These are phyloP conservation scores for Lichtheimia corymbifera DNA, from an alignment of 371 early-diverging fungal genomes.

Conservation along the genomic window DNA sequence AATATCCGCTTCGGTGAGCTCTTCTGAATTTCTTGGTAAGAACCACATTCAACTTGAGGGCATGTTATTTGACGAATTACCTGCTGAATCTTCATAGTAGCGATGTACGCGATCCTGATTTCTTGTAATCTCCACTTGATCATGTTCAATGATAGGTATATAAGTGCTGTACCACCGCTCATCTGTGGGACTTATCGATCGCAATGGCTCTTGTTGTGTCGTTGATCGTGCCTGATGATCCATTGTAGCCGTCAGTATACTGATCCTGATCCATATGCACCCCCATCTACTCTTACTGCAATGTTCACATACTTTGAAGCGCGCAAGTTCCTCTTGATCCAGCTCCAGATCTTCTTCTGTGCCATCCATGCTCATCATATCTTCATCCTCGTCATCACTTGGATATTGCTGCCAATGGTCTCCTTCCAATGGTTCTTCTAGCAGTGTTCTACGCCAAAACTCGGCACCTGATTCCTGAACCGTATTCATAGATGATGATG, in stretches of 20 bases:
- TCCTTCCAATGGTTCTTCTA: constrained; percentile 34
- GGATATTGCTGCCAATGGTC: constrained; percentile 37
- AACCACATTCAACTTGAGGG: no score
- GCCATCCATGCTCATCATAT: constrained; percentile 11
- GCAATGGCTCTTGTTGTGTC: background rate
- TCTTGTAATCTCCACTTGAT: background rate
- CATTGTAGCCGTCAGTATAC: no score
- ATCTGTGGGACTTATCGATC: background rate
- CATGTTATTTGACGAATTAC: no score
- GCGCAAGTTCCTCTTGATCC: constrained; percentile 14
- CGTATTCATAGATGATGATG: no score
- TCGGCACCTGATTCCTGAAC: background rate
- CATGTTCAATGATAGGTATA: background rate
- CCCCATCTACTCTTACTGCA: background rate
- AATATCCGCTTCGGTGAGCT: constrained; percentile 25
- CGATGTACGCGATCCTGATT: background rate
- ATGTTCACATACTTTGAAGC: background rate
- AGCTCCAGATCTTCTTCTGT: constrained; percentile 20
- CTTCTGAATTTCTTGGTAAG: no score
- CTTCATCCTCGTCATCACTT: constrained; percentile 16
- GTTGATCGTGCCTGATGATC: no score
- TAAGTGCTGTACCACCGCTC: background rate
- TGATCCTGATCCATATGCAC: no score
- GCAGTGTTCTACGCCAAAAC: constrained; percentile 24
- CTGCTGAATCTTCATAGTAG: background rate